phyloP scores from a whole-genome alignment of 345 rosid species.

The Lagerstroemia speciosa region DNA sequence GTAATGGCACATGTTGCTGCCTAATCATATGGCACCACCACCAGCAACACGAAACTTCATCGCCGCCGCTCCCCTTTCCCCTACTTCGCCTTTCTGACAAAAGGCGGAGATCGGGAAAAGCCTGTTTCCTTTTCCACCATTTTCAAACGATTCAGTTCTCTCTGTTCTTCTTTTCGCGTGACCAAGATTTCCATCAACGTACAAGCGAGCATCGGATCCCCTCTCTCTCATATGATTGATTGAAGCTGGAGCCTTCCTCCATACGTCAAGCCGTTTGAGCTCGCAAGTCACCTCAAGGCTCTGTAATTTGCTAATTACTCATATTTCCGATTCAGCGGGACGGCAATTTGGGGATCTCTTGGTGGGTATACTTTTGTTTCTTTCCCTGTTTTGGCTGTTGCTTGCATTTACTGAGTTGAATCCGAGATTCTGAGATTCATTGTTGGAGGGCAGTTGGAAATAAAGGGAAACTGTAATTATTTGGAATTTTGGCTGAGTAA shows the following conservation, averaged over 20 bases:
- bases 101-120: not conserved
- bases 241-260: not conserved
- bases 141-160: constrained; percentile 2
- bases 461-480: not conserved
- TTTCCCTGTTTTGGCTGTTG: not conserved
- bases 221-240: not conserved
- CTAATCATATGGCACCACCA: too few species aligned
- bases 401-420: not conserved
- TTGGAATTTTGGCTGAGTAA: not conserved
- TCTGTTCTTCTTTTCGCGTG: not conserved
- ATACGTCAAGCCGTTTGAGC: not conserved
- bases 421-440: not conserved
- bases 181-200: not conserved
- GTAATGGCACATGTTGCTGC: too few species aligned
- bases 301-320: not conserved
- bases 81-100: too few species aligned
- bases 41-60: too few species aligned
- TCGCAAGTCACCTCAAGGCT: not conserved
- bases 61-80: too few species aligned
- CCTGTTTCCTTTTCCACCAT: not conserved
- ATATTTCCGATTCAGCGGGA: not conserved
- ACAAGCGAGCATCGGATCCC: not conserved
- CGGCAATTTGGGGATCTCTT: not conserved
- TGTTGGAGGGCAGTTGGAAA: not conserved
- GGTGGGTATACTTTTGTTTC: not conserved